Evolutionary conservation across 352 stramenopile species (phyloP).

Genomic region (Pythium apleroticum): DNA sequence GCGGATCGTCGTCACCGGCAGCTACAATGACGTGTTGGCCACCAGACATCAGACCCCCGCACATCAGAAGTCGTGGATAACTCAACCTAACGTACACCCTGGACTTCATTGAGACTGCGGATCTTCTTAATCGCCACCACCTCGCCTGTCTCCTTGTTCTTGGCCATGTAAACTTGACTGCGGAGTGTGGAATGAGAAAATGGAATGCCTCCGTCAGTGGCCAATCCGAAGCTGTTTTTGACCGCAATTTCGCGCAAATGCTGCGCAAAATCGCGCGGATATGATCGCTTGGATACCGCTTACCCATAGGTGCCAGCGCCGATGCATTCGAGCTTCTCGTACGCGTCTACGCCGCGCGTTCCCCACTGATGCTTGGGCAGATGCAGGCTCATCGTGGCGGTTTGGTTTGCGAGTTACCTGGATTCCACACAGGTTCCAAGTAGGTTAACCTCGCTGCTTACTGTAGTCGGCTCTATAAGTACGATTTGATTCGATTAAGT

Average conservation of each 20-base stretch:
- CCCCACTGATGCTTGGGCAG: conserved; percentile 85
- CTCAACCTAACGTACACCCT: conserved; percentile 79
- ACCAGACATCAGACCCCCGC: background rate
- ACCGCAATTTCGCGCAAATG: background rate
- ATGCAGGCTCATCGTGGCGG: conserved; percentile 71
- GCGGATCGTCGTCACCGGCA: conserved; percentile 95
- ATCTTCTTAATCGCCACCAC: conserved; percentile 93
- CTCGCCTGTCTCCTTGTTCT: conserved; percentile 80
- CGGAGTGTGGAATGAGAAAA: background rate
- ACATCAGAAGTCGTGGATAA: too few relatives aligned
- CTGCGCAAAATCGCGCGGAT: background rate
- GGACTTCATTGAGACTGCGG: conserved; percentile 88
- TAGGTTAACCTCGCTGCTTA: conserved; percentile 9
- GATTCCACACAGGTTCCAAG: conserved; percentile 1
- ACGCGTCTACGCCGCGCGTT: conserved; percentile 78
- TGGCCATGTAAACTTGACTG: conserved; percentile 89
- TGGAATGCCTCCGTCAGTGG: background rate
- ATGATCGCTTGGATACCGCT: background rate
- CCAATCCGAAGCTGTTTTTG: background rate
- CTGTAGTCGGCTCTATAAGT: background rate
- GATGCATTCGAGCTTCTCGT: conserved; percentile 90
- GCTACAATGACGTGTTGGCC: conserved; percentile 31
- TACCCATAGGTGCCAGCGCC: conserved; percentile 88
- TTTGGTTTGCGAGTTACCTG: conserved; percentile 1
- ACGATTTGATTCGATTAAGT: conserved; percentile 8